These are phyloP conservation scores for Phytophthora colocasiae DNA, from an alignment of 352 stramenopile genomes.

Conservation along the genomic window DNA sequence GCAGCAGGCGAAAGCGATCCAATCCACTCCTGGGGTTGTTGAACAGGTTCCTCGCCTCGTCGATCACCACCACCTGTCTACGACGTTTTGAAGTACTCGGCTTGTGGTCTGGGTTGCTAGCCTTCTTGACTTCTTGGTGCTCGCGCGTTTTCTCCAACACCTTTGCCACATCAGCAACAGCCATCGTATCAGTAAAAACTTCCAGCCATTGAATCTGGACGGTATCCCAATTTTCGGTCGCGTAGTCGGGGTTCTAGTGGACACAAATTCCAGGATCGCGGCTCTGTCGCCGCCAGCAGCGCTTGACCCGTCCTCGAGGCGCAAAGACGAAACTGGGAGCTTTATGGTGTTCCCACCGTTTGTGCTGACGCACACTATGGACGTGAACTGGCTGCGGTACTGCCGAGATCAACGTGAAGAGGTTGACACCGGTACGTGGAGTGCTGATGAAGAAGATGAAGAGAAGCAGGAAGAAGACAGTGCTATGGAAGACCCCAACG, in stretches of 20 bases:
- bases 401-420: background rate
- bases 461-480: background rate
- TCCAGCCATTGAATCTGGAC: constrained; percentile 9
- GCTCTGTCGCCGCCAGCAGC: background rate
- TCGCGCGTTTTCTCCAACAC: background rate
- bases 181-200: constrained; percentile 5
- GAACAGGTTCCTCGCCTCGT: constrained; percentile 16
- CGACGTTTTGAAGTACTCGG: too few species aligned
- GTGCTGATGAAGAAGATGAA: background rate
- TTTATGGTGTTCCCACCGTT: constrained; percentile 12
- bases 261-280: constrained; percentile 20
- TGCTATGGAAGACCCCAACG: too few species aligned
- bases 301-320: background rate
- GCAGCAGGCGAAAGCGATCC: background rate
- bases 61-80: constrained; percentile 16
- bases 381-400: constrained; percentile 6
- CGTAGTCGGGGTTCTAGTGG: constrained; percentile 10
- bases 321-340: background rate
- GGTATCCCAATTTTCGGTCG: constrained; percentile 1
- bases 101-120: background rate
- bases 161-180: background rate
- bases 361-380: constrained; percentile 22
- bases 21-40: background rate
- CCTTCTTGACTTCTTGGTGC: too few species aligned
- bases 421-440: background rate